Conservation (phyloP, 2,329 filamentous ascomycete genomes). For the Fusarium buxicola region DNA sequence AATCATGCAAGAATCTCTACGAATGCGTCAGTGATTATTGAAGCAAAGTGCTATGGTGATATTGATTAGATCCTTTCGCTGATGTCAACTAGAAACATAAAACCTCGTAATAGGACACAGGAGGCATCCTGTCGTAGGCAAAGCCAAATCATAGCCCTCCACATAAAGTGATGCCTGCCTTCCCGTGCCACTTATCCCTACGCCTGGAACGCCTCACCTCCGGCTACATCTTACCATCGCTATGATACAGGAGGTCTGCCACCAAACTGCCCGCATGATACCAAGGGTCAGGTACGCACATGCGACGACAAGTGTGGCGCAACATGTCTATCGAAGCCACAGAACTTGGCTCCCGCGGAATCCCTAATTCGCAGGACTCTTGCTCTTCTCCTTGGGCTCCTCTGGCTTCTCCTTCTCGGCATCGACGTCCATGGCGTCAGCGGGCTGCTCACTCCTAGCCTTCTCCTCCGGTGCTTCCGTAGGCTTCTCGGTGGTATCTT, state of each 20-base stretch:
- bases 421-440: constrained; percentile 53
- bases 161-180: constrained; percentile 14
- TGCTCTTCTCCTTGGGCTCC: constrained; percentile 45
- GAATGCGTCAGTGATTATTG: not conserved
- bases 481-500: constrained; percentile 38
- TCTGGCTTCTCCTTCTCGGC: constrained; percentile 46
- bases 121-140: constrained; percentile 11
- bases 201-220: constrained; percentile 46
- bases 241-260: constrained; percentile 29
- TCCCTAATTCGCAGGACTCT: constrained; percentile 41
- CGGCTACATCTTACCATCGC: constrained; percentile 33
- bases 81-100: constrained; percentile 29
- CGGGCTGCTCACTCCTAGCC: constrained; percentile 34
- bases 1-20: too few relatives aligned
- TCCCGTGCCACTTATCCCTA: constrained; percentile 36
- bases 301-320: constrained; percentile 17
- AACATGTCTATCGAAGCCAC: constrained; percentile 24
- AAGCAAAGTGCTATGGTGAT: not conserved
- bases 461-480: constrained; percentile 25
- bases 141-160: constrained; percentile 11
- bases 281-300: constrained; percentile 4
- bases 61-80: constrained; percentile 36
- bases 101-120: constrained; percentile 27
- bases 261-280: not conserved
- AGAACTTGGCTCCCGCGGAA: constrained; percentile 3